Evolutionary conservation across 1,284 basidiomycete genomes (phyloP).

Genomic region (Fistulinella cinereoalba): DNA sequence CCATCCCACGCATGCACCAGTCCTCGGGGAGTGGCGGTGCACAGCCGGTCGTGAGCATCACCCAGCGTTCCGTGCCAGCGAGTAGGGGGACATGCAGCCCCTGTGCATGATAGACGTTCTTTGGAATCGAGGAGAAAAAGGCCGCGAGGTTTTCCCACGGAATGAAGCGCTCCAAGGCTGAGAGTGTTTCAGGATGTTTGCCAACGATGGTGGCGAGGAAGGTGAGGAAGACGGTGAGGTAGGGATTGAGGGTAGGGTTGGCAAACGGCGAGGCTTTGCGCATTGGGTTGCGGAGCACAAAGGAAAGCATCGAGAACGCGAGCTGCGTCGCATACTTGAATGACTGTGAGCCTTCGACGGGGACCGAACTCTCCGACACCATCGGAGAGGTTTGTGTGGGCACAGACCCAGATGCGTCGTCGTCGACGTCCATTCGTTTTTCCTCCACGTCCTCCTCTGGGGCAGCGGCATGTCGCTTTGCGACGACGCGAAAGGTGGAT

Average conservation of each 20-base stretch:
- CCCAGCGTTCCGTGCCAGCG: slow-evolving; percentile 43
- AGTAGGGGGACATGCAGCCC: slow-evolving; percentile 32
- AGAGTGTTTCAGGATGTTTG: slow-evolving; percentile 59
- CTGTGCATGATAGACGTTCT: slow-evolving; percentile 51
- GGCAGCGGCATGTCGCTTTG: slow-evolving; percentile 36
- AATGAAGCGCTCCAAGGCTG: slow-evolving; percentile 69
- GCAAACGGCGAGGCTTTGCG: slow-evolving; percentile 57
- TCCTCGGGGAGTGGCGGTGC: slow-evolving; percentile 86
- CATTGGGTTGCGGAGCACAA: slow-evolving; percentile 65
- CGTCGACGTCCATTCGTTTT: slow-evolving; percentile 72
- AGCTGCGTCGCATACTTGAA: slow-evolving; percentile 78
- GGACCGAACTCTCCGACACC: slow-evolving; percentile 34
- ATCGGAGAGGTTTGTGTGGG: slow-evolving; percentile 37
- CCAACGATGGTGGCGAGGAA: slow-evolving; percentile 81
- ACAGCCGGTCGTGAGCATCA: slow-evolving; percentile 61
- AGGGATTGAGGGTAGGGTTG: slow-evolving; percentile 74
- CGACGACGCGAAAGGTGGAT: slow-evolving; percentile 44
- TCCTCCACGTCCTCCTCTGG: slow-evolving; percentile 44
- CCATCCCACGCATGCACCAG: slow-evolving; percentile 93
- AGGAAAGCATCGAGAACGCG: slow-evolving; percentile 75
- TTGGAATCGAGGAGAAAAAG: slow-evolving; percentile 66
- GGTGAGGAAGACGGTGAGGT: slow-evolving; percentile 83
- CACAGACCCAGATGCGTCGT: slow-evolving; percentile 33
- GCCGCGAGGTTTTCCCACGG: slow-evolving; percentile 80
- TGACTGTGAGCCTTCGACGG: slow-evolving; percentile 51